Conservation (phyloP, 306 rosid species). For the Canavalia gladiata region DNA sequence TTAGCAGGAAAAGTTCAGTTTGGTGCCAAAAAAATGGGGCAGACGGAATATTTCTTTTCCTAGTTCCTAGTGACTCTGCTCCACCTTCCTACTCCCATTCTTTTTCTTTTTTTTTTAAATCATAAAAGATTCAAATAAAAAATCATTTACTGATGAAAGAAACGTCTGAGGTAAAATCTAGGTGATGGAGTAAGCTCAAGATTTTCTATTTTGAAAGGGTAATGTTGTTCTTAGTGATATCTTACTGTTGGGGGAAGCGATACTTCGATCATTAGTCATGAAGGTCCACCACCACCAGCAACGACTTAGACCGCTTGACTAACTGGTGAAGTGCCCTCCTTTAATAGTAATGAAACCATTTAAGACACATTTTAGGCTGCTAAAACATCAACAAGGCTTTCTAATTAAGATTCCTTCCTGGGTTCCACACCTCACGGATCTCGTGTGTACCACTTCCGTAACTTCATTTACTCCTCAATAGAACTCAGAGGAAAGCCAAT, state of each 20-base stretch:
- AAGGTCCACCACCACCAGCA: slow-evolving; percentile 43
- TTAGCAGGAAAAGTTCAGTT: slow-evolving; percentile 1
- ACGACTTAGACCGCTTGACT: slow-evolving; percentile 30
- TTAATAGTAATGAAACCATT: slow-evolving; percentile 45
- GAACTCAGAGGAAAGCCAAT: slow-evolving; percentile 32
- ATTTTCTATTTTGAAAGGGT: slow-evolving; percentile 6
- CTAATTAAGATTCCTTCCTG: slow-evolving; percentile 15
- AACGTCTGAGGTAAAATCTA: not conserved
- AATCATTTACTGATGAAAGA: slow-evolving; percentile 2
- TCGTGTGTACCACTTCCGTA: not conserved
- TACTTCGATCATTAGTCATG: not conserved
- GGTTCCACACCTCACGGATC: slow-evolving; percentile 28
- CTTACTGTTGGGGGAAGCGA: slow-evolving; percentile 12
- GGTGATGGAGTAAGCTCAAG: not conserved
- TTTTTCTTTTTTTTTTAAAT: not conserved
- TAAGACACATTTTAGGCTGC: slow-evolving; percentile 39
- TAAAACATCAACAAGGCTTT: slow-evolving; percentile 31
- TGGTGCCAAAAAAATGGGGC: slow-evolving; percentile 41
- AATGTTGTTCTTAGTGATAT: not conserved
- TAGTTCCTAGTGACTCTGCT: slow-evolving; percentile 17
- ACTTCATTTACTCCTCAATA: slow-evolving; percentile 35
- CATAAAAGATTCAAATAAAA: not conserved
- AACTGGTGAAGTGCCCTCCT: slow-evolving; percentile 34
- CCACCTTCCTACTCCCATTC: slow-evolving; percentile 19
- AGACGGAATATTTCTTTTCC: slow-evolving; percentile 39